Evolutionary conservation across 805 yeast species (phyloP).

Genomic region (Ogataea siamensis): DNA sequence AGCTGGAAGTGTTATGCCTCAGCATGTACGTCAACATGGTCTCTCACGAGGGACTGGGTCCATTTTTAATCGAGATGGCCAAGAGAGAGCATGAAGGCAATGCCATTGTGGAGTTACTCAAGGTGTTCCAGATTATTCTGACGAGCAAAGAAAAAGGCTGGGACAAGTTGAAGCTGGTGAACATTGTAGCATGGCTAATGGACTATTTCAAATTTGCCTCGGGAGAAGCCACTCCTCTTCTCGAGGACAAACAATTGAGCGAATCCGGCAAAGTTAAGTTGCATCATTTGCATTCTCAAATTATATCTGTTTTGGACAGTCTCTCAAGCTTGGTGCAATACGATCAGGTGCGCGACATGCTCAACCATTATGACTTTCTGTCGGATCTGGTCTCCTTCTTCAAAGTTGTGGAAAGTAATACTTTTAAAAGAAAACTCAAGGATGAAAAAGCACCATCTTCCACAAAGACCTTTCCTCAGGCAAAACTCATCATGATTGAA

Average conservation of each 20-base stretch:
- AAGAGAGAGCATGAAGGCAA: neutral
- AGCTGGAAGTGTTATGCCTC: slow-evolving; percentile 23
- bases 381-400: slow-evolving; percentile 38
- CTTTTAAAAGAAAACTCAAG: slow-evolving; percentile 36
- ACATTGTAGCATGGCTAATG: slow-evolving; percentile 42
- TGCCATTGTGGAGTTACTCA: slow-evolving; percentile 23
- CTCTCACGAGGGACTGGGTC: slow-evolving; percentile 35
- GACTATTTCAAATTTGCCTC: slow-evolving; percentile 31
- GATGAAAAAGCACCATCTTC: slow-evolving; percentile 16
- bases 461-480: slow-evolving; percentile 53
- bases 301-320: slow-evolving; percentile 38
- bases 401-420: slow-evolving; percentile 40
- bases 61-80: slow-evolving; percentile 21
- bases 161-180: slow-evolving; percentile 38
- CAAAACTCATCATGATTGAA: slow-evolving; percentile 66
- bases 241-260: slow-evolving; percentile 15
- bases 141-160: slow-evolving; percentile 40
- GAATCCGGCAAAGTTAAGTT: slow-evolving; percentile 10
- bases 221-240: slow-evolving; percentile 15
- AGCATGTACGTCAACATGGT: slow-evolving; percentile 26
- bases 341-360: slow-evolving; percentile 39
- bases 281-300: slow-evolving; percentile 16
- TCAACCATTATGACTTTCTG: slow-evolving; percentile 41
- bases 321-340: slow-evolving; percentile 42
- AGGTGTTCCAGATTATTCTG: slow-evolving; percentile 35